Evolutionary conservation across 164 flowering plant species (phyloP), one percentile per base, ranked within the genome.

Genomic region (Magnolia officinalis): DNA sequence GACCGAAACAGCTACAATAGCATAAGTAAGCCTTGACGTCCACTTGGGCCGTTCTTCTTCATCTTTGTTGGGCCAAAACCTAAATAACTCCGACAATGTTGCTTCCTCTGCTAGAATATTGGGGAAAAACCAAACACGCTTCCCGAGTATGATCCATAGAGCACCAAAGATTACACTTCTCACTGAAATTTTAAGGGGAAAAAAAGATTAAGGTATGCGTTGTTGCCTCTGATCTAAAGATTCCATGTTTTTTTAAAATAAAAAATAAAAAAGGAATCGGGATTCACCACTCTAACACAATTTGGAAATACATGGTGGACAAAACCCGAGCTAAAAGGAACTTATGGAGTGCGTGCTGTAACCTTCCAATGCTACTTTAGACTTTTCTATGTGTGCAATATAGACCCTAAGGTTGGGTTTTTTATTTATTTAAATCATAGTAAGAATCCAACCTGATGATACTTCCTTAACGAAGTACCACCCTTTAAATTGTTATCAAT

Each of bases 41-140:
- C 97, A 96, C 81, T 91, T 96, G 61, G 99, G 97, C 58, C 87
- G 78, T 79, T 92, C 99, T 74, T 86, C 98, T 83, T 95, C 99
- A 79, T 95, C 99, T 85, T 95, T 95, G 81, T 87, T 86, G 16
- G 99, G 99, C 95, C 96, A 94, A 82, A 96, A 94, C 72, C 88
- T 96, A 86, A 96, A 96, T 74, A 96, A 78, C 78, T 96, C 99
- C 49, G 89, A 73, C 58, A 96, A 80, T 75, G 99, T 95, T 74
- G 98, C 98, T 87, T 95, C 99, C 87, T 95, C 99, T 2, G 98
- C 99, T 68, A 95, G 95, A 59, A 96, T 94, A 80, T 96, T 96
- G 20, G 99, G 99, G 87, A 96, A 94, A 81, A 96, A 83, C 99
- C 98, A 94, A 8, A 92, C 87, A 50, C 96, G 93, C 81, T 90